phyloP scores from a whole-genome alignment of 2,329 filamentous ascomycete genomes.

The Fusarium xylarioides region DNA sequence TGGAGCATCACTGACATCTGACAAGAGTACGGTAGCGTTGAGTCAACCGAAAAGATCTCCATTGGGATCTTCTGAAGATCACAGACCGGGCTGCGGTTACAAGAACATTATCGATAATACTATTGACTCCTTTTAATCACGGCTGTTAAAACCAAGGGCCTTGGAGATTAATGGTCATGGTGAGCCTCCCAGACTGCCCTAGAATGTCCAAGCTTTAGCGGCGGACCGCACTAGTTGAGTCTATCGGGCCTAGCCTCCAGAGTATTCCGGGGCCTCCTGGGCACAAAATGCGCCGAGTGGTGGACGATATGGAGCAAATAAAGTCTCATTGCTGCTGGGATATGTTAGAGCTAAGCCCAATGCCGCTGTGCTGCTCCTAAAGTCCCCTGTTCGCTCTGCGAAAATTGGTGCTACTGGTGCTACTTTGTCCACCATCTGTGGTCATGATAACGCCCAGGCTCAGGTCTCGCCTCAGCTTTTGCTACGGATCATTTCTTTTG shows the following conservation, averaged over 20 bases:
- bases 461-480: conserved; percentile 37
- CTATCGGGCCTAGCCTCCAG: conserved; percentile 22
- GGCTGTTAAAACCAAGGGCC: conserved; percentile 20
- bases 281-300: conserved; percentile 38
- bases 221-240: conserved; percentile 20
- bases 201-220: conserved; percentile 31
- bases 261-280: conserved; percentile 25
- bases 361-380: conserved; percentile 27
- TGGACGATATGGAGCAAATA: conserved; percentile 31
- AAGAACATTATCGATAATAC: conserved; percentile 12
- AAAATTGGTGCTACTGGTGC: conserved; percentile 28
- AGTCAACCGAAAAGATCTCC: neutral
- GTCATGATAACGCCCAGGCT: conserved; percentile 41
- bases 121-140: conserved; percentile 30
- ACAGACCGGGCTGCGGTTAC: neutral
- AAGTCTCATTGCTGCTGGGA: conserved; percentile 23
- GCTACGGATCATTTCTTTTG: conserved; percentile 39
- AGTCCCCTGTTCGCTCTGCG: conserved; percentile 22
- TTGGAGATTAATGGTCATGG: conserved; percentile 28
- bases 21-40: neutral
- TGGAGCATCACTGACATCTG: conserved; percentile 2
- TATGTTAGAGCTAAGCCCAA: conserved; percentile 37
- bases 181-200: conserved; percentile 17
- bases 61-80: conserved; percentile 32
- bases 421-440: conserved; percentile 20